phyloP scores from a whole-genome alignment of 2,329 filamentous ascomycete genomes.

The Epichloe bromicola region DNA sequence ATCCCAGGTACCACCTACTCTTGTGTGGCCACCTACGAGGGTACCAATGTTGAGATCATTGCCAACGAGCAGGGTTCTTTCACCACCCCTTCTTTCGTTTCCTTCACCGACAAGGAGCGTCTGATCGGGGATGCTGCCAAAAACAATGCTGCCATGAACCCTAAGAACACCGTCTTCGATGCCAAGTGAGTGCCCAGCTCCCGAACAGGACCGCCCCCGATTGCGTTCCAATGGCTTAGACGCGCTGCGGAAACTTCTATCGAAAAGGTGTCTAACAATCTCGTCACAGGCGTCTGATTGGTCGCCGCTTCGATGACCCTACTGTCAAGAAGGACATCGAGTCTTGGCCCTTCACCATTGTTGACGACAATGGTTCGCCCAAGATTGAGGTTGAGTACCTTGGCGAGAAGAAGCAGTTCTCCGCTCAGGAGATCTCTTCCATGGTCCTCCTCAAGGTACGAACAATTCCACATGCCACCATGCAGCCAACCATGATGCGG shows the following conservation, averaged over 20 bases:
- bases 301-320: slow-evolving; percentile 86
- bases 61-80: slow-evolving; percentile 99
- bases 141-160: slow-evolving; percentile 99
- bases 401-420: slow-evolving; percentile 89
- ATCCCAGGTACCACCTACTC: slow-evolving; percentile 91
- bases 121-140: slow-evolving; percentile 98
- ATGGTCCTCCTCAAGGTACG: slow-evolving; percentile 95
- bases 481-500: neutral
- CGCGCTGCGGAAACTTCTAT: neutral
- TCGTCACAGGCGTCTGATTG: slow-evolving; percentile 77
- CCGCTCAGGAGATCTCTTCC: slow-evolving; percentile 95
- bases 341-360: slow-evolving; percentile 98
- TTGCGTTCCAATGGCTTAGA: neutral
- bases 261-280: neutral
- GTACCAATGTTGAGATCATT: slow-evolving; percentile 99
- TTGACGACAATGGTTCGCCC: slow-evolving; percentile 78
- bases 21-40: slow-evolving; percentile 98
- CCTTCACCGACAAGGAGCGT: slow-evolving; percentile 97
- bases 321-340: slow-evolving; percentile 98
- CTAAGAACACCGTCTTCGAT: slow-evolving; percentile 94
- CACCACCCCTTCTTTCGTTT: slow-evolving; percentile 97
- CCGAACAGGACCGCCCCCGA: neutral
- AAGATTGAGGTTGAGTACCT: slow-evolving; percentile 94
- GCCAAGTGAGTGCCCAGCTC: slow-evolving; percentile 66
- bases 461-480: neutral